These are phyloP conservation scores for Exophiala phaeomuriformis DNA, from an alignment of 2,329 filamentous ascomycete genomes.

Conservation along the genomic window DNA sequence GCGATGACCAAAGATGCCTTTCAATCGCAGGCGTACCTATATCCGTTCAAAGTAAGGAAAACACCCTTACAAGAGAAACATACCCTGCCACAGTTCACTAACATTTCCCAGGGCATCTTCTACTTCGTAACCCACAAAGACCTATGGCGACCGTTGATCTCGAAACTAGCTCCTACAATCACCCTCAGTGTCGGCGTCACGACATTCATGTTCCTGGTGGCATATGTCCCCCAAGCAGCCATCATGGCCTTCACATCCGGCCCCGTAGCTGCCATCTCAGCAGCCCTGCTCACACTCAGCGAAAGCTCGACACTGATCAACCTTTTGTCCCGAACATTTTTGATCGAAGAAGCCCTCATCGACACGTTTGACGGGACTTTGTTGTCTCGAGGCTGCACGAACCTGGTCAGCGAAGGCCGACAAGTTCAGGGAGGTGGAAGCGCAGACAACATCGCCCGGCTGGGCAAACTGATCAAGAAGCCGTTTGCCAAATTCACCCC, in stretches of 20 bases:
- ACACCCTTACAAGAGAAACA: background rate
- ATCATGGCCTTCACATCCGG: conserved; percentile 79
- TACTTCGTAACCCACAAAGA: conserved; percentile 53
- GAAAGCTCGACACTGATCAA: conserved; percentile 49
- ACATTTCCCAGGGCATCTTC: conserved; percentile 46
- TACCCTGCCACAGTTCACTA: conserved; percentile 5
- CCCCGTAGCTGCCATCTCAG: conserved; percentile 57
- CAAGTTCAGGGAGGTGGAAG: conserved; percentile 52
- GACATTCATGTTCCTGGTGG: conserved; percentile 75
- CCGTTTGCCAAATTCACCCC: conserved; percentile 49
- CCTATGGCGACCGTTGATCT: conserved; percentile 53
- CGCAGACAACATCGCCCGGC: conserved; percentile 45
- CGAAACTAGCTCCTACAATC: conserved; percentile 55
- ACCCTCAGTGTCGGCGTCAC: conserved; percentile 66
- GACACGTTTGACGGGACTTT: conserved; percentile 80
- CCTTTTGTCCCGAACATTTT: conserved; percentile 58
- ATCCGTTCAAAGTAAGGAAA: conserved; percentile 61
- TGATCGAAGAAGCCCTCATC: conserved; percentile 73
- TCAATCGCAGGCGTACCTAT: conserved; percentile 72
- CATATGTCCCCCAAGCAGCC: conserved; percentile 77
- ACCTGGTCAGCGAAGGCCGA: conserved; percentile 66
- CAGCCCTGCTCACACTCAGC: conserved; percentile 51
- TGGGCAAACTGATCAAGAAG: conserved; percentile 52
- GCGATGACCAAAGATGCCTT: conserved; percentile 60
- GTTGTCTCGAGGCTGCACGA: conserved; percentile 47